Conservation (phyloP, 345 rosid species). For the Citrus australasica region DNA sequence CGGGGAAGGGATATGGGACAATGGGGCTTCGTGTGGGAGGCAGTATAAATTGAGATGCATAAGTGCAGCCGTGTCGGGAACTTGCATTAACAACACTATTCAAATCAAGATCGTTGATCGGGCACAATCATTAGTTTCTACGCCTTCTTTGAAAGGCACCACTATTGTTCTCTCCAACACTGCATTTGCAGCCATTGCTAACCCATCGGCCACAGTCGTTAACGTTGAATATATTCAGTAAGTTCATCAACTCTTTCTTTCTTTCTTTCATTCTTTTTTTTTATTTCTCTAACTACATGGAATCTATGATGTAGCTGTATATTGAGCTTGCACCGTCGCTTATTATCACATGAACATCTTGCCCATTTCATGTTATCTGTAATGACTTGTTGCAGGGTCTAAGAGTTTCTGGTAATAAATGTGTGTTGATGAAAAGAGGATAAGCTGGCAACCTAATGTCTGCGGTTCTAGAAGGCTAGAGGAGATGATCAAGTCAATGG, state of each 20-base stretch:
- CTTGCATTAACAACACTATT: conserved; percentile 34
- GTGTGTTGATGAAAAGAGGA: too few relatives aligned
- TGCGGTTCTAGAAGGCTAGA: too few relatives aligned
- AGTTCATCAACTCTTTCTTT: conserved; percentile 4
- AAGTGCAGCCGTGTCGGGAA: conserved; percentile 27
- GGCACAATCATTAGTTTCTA: conserved; percentile 30
- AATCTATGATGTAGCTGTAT: too few relatives aligned
- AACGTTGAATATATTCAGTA: conserved; percentile 51
- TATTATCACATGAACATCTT: too few relatives aligned
- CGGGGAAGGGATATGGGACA: conserved; percentile 65
- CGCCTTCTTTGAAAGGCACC: conserved; percentile 28
- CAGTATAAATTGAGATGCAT: conserved; percentile 53
- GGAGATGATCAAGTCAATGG: not conserved
- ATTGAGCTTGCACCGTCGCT: too few relatives aligned
- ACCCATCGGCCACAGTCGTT: conserved; percentile 16
- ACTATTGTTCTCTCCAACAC: conserved; percentile 41
- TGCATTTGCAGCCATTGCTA: conserved; percentile 39
- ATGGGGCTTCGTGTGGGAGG: conserved; percentile 60
- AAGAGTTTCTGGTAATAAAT: too few relatives aligned
- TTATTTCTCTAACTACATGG: too few relatives aligned
- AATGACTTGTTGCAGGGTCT: too few relatives aligned
- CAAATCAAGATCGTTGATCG: conserved; percentile 44
- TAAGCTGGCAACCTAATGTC: too few relatives aligned
- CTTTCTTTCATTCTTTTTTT: too few relatives aligned
- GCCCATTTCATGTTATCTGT: too few relatives aligned